A percentile compares a stretch with the other conserved stretches of the same genome.
These are phyloP conservation scores for Zygosaccharomyces pseudobailii DNA, from an alignment of 1,139 yeast species.

Conservation along the genomic window DNA sequence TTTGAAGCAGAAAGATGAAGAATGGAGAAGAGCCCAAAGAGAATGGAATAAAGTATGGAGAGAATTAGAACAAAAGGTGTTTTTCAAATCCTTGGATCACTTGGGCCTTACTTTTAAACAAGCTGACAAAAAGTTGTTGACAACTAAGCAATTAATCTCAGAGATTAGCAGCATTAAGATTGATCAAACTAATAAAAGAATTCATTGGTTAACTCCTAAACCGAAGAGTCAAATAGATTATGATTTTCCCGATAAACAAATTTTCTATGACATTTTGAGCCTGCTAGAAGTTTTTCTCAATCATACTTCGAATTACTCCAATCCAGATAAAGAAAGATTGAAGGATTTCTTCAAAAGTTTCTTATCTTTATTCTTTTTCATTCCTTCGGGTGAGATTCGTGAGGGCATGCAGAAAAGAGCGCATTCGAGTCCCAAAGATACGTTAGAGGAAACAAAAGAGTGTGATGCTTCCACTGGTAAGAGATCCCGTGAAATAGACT, in stretches of 20 bases:
- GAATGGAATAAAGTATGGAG: conserved; percentile 99
- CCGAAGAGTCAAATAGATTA: conserved; percentile 78
- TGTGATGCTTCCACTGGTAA: conserved; percentile 30
- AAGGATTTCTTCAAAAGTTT: conserved; percentile 69
- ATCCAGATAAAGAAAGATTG: conserved; percentile 74
- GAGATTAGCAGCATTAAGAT: conserved; percentile 90
- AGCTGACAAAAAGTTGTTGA: conserved; percentile 86
- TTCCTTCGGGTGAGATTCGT: conserved; percentile 32
- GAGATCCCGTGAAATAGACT: conserved; percentile 60
- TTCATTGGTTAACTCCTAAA: conserved; percentile 82
- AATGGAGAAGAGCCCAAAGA: conserved; percentile 96
- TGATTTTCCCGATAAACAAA: conserved; percentile 57
- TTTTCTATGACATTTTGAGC: conserved; percentile 68
- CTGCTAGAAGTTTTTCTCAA: conserved; percentile 67
- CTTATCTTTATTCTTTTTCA: conserved; percentile 29
- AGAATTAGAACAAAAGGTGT: conserved; percentile 93
- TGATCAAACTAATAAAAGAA: conserved; percentile 71
- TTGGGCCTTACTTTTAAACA: conserved; percentile 93
- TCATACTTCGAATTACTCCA: conserved; percentile 69
- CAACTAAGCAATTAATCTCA: conserved; percentile 83
- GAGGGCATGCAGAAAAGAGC: conserved; percentile 31
- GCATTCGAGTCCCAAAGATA: conserved; percentile 3
- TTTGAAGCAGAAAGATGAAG: conserved; percentile 95
- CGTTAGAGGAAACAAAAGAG: conserved; percentile 5
- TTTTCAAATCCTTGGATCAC: conserved; percentile 89